Percentiles rank a stretch among this genome's conserved stretches.
Evolutionary conservation across 1,139 yeast species (phyloP).

Genomic region (Pichia sp.): DNA sequence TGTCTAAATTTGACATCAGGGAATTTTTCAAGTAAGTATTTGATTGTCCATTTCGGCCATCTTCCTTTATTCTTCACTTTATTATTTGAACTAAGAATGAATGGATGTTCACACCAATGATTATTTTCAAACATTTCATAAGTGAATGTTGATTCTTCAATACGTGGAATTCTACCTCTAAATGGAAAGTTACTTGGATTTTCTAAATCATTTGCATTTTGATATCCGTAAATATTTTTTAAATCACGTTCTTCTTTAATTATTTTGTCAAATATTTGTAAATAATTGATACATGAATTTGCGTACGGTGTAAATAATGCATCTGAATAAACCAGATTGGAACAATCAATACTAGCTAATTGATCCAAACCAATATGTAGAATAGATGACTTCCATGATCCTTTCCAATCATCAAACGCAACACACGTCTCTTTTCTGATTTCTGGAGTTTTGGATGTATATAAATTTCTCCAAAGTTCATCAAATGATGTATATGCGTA

Average conservation of each 20-base stretch:
- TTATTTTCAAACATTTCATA: conserved; percentile 38
- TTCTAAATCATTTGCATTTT: conserved; percentile 7
- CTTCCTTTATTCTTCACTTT: conserved; percentile 28
- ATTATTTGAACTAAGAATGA: conserved; percentile 43
- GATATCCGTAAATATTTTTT: conserved; percentile 13
- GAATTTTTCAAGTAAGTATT: conserved; percentile 43
- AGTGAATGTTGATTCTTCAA: conserved; percentile 38
- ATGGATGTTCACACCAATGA: conserved; percentile 51
- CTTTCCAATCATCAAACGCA: conserved; percentile 46
- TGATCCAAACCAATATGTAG: conserved; percentile 28
- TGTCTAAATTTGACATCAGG: conserved; percentile 65
- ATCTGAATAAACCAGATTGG: conserved; percentile 48
- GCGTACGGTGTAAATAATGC: conserved; percentile 71
- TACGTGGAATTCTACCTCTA: conserved; percentile 38
- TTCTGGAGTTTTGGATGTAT: conserved; percentile 28
- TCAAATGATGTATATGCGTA: conserved; percentile 70
- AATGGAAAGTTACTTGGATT: conserved; percentile 18
- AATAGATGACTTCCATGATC: conserved; percentile 70
- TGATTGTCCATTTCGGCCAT: conserved; percentile 68
- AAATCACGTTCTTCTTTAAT: conserved; percentile 40
- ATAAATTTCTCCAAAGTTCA: conserved; percentile 68
- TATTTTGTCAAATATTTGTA: conserved; percentile 39
- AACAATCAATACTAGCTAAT: conserved; percentile 30
- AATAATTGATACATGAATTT: conserved; percentile 64
- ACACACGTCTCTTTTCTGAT: conserved; percentile 1